Percentiles rank a stretch among this genome's conserved stretches.
Conservation (phyloP, 345 rosid species). For the Conringia planisiliqua region DNA sequence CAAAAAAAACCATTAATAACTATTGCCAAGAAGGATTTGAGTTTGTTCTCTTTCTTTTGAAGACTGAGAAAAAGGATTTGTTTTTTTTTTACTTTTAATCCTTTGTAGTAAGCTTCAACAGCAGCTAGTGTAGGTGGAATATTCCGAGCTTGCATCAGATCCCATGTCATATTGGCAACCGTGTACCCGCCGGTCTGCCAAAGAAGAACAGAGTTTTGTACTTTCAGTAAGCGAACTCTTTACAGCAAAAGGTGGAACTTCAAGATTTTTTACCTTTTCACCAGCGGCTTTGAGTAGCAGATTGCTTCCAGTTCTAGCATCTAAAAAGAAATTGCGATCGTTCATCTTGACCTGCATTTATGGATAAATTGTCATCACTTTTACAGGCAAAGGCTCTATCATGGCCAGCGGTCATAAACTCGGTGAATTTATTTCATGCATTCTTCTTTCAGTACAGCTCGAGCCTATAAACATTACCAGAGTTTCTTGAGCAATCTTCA, state of each 20-base stretch:
- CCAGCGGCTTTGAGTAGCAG: slow-evolving; percentile 82
- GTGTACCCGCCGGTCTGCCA: slow-evolving; percentile 83
- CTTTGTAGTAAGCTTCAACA: slow-evolving; percentile 82
- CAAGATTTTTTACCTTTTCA: slow-evolving; percentile 61
- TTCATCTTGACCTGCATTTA: slow-evolving; percentile 61
- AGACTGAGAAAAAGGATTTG: background rate
- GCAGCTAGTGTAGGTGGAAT: slow-evolving; percentile 42
- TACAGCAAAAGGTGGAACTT: background rate
- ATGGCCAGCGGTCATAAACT: background rate
- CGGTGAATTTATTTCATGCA: background rate
- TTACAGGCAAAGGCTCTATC: background rate
- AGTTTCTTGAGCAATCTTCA: slow-evolving; percentile 83
- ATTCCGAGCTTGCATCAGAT: slow-evolving; percentile 74
- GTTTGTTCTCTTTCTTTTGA: background rate
- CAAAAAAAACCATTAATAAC: background rate
- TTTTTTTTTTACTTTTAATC: slow-evolving; percentile 55
- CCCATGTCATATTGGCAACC: slow-evolving; percentile 86
- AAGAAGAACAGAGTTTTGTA: background rate
- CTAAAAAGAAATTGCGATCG: slow-evolving; percentile 53
- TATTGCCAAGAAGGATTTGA: background rate
- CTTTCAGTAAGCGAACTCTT: background rate
- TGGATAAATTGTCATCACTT: background rate
- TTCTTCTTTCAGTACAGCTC: background rate
- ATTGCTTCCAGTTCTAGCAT: slow-evolving; percentile 55
- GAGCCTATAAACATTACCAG: slow-evolving; percentile 49